These are phyloP conservation scores for Penicillium sp. DNA, from an alignment of 2,329 filamentous ascomycete genomes.

Conservation along the genomic window DNA sequence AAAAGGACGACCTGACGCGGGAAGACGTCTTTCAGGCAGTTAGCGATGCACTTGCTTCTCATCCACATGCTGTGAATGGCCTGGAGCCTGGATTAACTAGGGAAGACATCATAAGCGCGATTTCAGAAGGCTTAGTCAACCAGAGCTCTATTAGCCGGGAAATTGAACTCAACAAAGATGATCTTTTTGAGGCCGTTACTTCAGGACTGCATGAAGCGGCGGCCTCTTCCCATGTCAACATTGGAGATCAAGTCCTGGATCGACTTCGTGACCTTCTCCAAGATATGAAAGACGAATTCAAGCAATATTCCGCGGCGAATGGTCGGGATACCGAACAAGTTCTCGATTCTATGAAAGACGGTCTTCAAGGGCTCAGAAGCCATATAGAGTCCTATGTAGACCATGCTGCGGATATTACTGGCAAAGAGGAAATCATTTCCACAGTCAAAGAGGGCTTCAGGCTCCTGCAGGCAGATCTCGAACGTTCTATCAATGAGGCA, in stretches of 20 bases:
- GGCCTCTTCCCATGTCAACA: slow-evolving; percentile 46
- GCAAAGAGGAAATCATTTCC: slow-evolving; percentile 75
- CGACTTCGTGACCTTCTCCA: slow-evolving; percentile 58
- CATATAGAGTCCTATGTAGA: slow-evolving; percentile 82
- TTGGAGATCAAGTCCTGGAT: slow-evolving; percentile 57
- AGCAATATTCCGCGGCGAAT: slow-evolving; percentile 74
- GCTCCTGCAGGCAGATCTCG: slow-evolving; percentile 57
- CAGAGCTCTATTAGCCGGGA: slow-evolving; percentile 52
- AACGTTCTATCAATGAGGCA: slow-evolving; percentile 47
- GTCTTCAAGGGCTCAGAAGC: slow-evolving; percentile 71
- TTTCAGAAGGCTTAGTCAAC: slow-evolving; percentile 55
- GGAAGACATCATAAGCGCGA: slow-evolving; percentile 55
- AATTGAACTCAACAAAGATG: slow-evolving; percentile 52
- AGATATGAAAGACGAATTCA: slow-evolving; percentile 62
- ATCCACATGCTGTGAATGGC: slow-evolving; percentile 31
- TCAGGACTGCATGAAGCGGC: slow-evolving; percentile 53
- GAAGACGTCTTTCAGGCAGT: slow-evolving; percentile 20
- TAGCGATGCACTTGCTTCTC: slow-evolving; percentile 26
- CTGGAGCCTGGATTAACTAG: slow-evolving; percentile 46
- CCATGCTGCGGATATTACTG: slow-evolving; percentile 62
- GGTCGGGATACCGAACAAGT: slow-evolving; percentile 84
- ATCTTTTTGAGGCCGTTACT: slow-evolving; percentile 58
- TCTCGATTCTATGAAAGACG: slow-evolving; percentile 81
- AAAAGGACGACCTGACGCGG: slow-evolving; percentile 47
- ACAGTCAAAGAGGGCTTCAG: slow-evolving; percentile 61